A percentile compares a stretch with the other conserved stretches of the same genome.
Conservation (phyloP, 306 rosid species). For the Gastrolobium villosum region DNA sequence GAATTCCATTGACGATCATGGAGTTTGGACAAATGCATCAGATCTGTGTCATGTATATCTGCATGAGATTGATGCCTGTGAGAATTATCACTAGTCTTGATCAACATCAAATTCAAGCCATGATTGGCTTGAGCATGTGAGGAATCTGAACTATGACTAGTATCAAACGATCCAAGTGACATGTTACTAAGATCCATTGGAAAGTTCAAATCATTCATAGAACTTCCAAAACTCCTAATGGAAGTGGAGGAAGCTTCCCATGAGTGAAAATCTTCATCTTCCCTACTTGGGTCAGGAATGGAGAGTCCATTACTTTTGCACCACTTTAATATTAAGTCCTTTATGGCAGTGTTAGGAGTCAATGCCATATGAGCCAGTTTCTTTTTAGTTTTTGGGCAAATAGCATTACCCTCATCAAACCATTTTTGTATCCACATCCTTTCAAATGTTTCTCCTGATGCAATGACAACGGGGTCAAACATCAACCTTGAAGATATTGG, state of each 20-base stretch:
- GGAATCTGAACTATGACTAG: slow-evolving; percentile 66
- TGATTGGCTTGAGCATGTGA: slow-evolving; percentile 48
- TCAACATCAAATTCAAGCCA: slow-evolving; percentile 51
- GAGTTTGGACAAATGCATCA: slow-evolving; percentile 59
- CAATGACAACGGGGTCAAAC: slow-evolving; percentile 88
- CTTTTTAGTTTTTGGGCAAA: slow-evolving; percentile 69
- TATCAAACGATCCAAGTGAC: slow-evolving; percentile 79
- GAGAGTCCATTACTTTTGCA: slow-evolving; percentile 61
- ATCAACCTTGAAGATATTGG: slow-evolving; percentile 82
- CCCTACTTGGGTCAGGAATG: slow-evolving; percentile 63
- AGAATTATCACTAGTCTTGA: slow-evolving; percentile 56
- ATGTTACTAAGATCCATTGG: slow-evolving; percentile 73
- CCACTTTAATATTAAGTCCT: slow-evolving; percentile 79
- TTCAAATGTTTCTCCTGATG: slow-evolving; percentile 83
- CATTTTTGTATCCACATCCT: slow-evolving; percentile 88
- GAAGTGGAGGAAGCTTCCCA: slow-evolving; percentile 78
- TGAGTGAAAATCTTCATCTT: slow-evolving; percentile 50
- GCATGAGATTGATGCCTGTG: slow-evolving; percentile 50
- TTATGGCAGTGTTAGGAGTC: slow-evolving; percentile 75
- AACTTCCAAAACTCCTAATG: slow-evolving; percentile 84
- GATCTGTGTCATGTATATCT: slow-evolving; percentile 45
- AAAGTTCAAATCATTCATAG: slow-evolving; percentile 77
- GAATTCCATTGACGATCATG: slow-evolving; percentile 72
- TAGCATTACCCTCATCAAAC: slow-evolving; percentile 80
- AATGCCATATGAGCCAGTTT: slow-evolving; percentile 56